phyloP scores from a whole-genome alignment of 306 rosid genomes.

The Crataegus laevigata region DNA sequence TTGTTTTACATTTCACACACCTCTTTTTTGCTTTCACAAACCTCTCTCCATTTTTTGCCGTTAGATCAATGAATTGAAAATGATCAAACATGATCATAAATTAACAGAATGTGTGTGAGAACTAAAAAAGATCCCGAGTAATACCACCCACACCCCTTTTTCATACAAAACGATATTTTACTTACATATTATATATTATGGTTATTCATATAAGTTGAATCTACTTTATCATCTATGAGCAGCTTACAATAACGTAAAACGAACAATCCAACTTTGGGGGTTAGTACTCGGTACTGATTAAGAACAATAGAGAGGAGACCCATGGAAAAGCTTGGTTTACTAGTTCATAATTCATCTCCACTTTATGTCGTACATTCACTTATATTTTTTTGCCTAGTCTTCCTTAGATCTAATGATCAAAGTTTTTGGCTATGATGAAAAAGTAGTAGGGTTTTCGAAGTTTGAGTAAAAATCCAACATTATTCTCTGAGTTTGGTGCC shows the following conservation, averaged over 20 bases:
- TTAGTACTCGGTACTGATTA: background rate
- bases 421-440: background rate
- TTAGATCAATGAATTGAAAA: too few relatives aligned
- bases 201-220: background rate
- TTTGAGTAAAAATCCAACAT: background rate
- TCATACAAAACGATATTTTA: too few relatives aligned
- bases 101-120: rapidly evolving
- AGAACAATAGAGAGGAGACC: background rate
- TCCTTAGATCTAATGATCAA: background rate
- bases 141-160: too few relatives aligned
- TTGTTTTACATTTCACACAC: too few relatives aligned
- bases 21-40: rapidly evolving
- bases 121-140: too few relatives aligned
- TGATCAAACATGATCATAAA: too few relatives aligned
- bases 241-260: background rate
- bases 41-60: rapidly evolving
- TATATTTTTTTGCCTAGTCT: background rate
- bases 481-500: background rate
- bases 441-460: conserved; percentile 1
- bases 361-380: conserved; percentile 1
- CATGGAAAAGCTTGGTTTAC: background rate
- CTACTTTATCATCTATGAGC: background rate
- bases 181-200: too few relatives aligned
- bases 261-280: background rate
- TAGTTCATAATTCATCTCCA: background rate